phyloP scores from a whole-genome alignment of 2,329 filamentous ascomycete genomes.

The Neurospora sp. region DNA sequence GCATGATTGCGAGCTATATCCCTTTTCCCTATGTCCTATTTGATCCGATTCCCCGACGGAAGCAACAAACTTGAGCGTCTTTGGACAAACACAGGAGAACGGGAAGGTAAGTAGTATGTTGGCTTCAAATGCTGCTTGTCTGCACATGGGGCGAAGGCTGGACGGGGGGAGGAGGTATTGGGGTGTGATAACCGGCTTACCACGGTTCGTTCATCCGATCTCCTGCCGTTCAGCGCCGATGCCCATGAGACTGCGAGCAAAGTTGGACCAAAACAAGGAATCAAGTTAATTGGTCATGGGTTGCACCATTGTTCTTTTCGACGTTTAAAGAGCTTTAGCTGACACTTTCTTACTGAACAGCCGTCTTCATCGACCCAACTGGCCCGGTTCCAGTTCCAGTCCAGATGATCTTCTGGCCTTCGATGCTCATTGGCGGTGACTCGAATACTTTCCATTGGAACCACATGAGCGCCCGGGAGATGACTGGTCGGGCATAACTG shows the following conservation, averaged over 20 bases:
- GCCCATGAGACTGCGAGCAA: not conserved
- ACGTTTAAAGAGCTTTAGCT: not conserved
- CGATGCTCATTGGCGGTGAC: not conserved
- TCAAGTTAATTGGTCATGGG: not conserved
- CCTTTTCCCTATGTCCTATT: not conserved
- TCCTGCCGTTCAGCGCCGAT: not conserved
- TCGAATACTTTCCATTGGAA: not conserved
- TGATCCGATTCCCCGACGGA: not conserved
- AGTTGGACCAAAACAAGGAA: not conserved
- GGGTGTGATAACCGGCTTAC: not conserved
- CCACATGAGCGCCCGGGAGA: not conserved
- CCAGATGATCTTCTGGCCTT: not conserved
- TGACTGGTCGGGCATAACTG: not conserved
- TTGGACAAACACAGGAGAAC: not conserved
- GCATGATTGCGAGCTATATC: not conserved
- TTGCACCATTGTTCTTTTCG: not conserved
- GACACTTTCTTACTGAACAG: not conserved
- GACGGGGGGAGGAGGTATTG: not conserved
- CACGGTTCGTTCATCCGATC: not conserved
- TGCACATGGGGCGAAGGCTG: not conserved
- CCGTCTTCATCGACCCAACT: not conserved
- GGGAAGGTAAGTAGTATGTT: not conserved
- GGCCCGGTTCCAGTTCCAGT: not conserved
- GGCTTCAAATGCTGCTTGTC: not conserved
- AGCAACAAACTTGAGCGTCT: not conserved